These are phyloP conservation scores for Lodderomyces parapsilosis DNA, from an alignment of 1,139 yeast species.

Conservation along the genomic window DNA sequence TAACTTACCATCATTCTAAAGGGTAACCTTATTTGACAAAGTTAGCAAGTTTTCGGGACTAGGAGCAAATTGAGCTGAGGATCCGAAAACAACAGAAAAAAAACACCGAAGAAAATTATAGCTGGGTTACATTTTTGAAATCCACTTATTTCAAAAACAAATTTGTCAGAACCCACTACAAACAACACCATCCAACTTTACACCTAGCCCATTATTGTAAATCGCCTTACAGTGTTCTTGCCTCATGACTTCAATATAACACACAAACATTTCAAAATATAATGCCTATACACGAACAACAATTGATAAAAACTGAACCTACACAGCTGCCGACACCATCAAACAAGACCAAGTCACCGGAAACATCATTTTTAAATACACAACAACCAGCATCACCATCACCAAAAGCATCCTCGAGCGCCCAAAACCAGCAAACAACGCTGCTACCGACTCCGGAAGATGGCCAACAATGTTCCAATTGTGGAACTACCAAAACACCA, in stretches of 20 bases:
- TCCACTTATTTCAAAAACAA: too few species aligned
- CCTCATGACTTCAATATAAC: neutral
- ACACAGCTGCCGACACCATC: neutral
- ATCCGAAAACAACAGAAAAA: too few species aligned
- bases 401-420: neutral
- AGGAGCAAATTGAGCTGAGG: too few species aligned
- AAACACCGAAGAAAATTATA: too few species aligned
- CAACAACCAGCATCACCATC: neutral
- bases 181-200: too few species aligned
- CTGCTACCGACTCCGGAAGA: conserved; percentile 8
- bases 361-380: neutral
- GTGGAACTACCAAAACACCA: conserved; percentile 69
- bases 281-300: neutral
- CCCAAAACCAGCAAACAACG: neutral
- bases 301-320: neutral
- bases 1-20: too few species aligned
- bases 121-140: too few species aligned
- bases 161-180: too few species aligned
- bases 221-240: too few species aligned
- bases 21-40: too few species aligned
- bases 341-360: neutral
- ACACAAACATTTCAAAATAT: neutral
- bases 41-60: too few species aligned
- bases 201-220: neutral
- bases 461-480: conserved; percentile 60